A percentile compares a stretch with the other conserved stretches of the same genome.
phyloP scores from a whole-genome alignment of 805 yeast genomes.

The Ogataea parapolymorpha region DNA sequence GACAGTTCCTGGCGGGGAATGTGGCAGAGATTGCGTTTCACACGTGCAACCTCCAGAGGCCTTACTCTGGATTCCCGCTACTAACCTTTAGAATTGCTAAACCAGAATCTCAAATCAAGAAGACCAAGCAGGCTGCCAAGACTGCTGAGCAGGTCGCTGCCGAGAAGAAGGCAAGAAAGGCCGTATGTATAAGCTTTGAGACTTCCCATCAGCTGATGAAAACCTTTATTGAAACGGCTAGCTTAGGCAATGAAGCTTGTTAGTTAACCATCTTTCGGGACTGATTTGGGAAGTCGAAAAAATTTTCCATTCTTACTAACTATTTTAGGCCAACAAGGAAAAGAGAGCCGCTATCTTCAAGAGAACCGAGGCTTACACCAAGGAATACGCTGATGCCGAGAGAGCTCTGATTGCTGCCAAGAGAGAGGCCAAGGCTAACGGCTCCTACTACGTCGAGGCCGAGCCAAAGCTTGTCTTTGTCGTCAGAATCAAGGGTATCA shows the following conservation, averaged over 20 bases:
- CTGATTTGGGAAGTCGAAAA: conserved; percentile 40
- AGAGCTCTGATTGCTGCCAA: conserved; percentile 81
- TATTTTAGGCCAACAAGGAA: conserved; percentile 40
- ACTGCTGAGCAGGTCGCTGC: conserved; percentile 75
- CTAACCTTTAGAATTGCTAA: conserved; percentile 40
- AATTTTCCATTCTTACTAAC: conserved; percentile 26
- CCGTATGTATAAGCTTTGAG: conserved; percentile 59
- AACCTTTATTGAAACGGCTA: conserved; percentile 53
- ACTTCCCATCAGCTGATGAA: conserved; percentile 39
- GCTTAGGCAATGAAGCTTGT: conserved; percentile 67
- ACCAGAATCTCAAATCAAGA: conserved; percentile 88
- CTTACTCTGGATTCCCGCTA: conserved; percentile 13
- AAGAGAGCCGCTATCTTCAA: conserved; percentile 55
- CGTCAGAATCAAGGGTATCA: conserved; percentile 98
- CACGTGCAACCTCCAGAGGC: conserved; percentile 12
- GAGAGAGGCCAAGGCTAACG: conserved; percentile 92
- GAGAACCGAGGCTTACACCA: conserved; percentile 95
- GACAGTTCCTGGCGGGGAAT: conserved; percentile 29
- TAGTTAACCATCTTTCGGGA: conserved; percentile 88
- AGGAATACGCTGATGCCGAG: conserved; percentile 92
- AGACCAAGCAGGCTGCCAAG: conserved; percentile 75
- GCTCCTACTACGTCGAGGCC: conserved; percentile 93
- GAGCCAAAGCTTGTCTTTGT: conserved; percentile 93
- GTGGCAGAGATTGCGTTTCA: conserved; percentile 11
- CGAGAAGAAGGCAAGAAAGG: conserved; percentile 72